These are phyloP conservation scores for Ophiostoma ips DNA, from an alignment of 2,329 filamentous ascomycete species.

Conservation along the genomic window DNA sequence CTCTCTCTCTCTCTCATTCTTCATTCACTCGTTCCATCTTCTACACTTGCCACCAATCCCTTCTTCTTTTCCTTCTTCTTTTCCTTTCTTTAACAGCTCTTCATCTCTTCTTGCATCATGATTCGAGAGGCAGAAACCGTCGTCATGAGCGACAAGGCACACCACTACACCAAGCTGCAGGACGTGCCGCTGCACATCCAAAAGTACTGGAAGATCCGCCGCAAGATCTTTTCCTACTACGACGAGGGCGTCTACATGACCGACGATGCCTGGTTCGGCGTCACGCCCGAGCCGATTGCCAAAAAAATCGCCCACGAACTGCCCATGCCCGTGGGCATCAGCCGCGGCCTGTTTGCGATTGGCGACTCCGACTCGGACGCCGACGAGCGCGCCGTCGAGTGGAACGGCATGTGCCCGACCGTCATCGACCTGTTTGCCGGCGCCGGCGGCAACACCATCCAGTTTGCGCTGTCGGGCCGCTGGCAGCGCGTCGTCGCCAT, in stretches of 20 bases:
- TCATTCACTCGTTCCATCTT: too few relatives aligned
- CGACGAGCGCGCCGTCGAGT: too few relatives aligned
- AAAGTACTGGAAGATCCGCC: slow-evolving; percentile 90
- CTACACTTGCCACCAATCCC: too few relatives aligned
- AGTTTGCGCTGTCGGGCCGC: slow-evolving; percentile 68
- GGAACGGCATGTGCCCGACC: slow-evolving; percentile 23
- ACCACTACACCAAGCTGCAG: slow-evolving; percentile 57
- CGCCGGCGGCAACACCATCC: slow-evolving; percentile 85
- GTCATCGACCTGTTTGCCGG: slow-evolving; percentile 85
- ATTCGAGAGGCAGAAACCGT: slow-evolving; percentile 32
- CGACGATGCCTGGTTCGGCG: slow-evolving; percentile 89
- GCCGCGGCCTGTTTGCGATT: not conserved
- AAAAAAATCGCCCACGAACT: slow-evolving; percentile 68
- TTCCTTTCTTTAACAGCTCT: not conserved
- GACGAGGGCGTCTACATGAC: slow-evolving; percentile 84
- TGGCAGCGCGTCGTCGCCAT: slow-evolving; percentile 82
- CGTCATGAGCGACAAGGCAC: slow-evolving; percentile 47
- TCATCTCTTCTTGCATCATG: not conserved
- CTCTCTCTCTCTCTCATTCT: not conserved
- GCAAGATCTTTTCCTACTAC: slow-evolving; percentile 77
- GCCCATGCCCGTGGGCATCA: slow-evolving; percentile 32
- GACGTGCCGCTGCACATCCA: slow-evolving; percentile 74
- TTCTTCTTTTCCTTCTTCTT: not conserved
- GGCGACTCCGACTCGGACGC: not conserved
- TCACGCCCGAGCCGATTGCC: slow-evolving; percentile 86